phyloP scores from a whole-genome alignment of 129 eudicot species.

The carrot (Daucus carota) region DH1_v3.0 NC_030388.2:30989501-30990000 shows the following conservation, averaged over 20 bases:
- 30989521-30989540: neutral
- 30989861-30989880: neutral
- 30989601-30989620: neutral
- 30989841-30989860: neutral
- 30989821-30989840: neutral
- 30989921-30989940: neutral
- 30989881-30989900: neutral
- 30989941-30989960: neutral
- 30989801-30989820: neutral
- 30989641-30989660: no score
- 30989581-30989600: neutral
- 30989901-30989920: neutral
- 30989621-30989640: neutral
- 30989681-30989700: no score
- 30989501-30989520: neutral
- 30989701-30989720: neutral
- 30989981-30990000: neutral
- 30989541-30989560: neutral
- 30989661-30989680: no score
- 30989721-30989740: neutral
- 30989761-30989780: neutral
- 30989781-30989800: neutral
- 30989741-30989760: neutral
- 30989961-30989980: no score
- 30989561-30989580: neutral